phyloP scores from a whole-genome alignment of 176 grass and related monocot species.

The Puya raimondii region DNA sequence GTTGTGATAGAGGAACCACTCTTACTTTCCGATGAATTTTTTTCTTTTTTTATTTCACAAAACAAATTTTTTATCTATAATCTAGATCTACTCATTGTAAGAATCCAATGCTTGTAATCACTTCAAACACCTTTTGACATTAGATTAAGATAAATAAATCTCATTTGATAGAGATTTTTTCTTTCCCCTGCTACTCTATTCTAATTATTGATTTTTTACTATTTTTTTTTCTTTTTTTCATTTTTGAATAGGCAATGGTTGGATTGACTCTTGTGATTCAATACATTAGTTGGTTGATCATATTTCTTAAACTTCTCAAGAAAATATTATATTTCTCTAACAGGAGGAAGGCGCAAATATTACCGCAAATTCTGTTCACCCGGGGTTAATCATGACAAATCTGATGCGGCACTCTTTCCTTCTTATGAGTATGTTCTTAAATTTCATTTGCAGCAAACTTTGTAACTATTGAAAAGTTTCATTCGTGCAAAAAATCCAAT shows the following conservation, averaged over 20 bases:
- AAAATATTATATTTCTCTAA: constrained; percentile 11
- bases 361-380: constrained; percentile 80
- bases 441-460: constrained; percentile 6
- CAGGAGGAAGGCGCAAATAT: constrained; percentile 85
- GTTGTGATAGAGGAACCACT: no score
- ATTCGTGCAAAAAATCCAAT: constrained; percentile 1
- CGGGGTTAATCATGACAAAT: constrained; percentile 95
- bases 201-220: not conserved
- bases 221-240: not conserved
- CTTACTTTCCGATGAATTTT: no score
- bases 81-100: no score
- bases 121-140: not conserved
- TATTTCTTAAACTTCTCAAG: no score
- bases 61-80: no score
- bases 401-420: constrained; percentile 78
- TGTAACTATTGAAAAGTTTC: not conserved
- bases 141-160: not conserved
- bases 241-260: not conserved
- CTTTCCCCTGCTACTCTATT: not conserved
- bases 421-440: constrained; percentile 63
- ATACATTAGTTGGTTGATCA: no score
- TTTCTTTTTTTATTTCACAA: no score
- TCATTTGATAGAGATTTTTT: not conserved
- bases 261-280: no score
- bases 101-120: not conserved